phyloP scores from a whole-genome alignment of 2,329 filamentous ascomycete genomes.

The Didymella sp. region DNA sequence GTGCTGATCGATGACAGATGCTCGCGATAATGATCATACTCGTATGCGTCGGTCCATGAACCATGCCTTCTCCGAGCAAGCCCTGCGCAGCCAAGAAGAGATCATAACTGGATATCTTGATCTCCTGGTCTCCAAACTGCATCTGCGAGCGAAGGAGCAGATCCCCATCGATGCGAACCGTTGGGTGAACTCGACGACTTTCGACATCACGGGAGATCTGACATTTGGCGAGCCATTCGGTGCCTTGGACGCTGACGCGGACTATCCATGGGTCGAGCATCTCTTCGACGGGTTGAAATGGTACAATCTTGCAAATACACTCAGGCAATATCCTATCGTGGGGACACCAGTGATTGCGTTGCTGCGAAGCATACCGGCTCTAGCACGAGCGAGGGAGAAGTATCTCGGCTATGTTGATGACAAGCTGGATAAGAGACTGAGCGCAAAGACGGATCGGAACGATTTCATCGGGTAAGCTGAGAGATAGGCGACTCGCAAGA shows the following conservation, averaged over 20 bases:
- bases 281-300: constrained; percentile 33
- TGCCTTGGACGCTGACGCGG: constrained; percentile 37
- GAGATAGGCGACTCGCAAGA: not conserved
- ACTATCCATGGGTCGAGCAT: constrained; percentile 43
- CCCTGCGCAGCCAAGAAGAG: not conserved
- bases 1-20: not conserved
- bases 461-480: not conserved
- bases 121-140: not conserved
- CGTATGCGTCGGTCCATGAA: not conserved
- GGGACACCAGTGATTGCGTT: not conserved
- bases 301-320: constrained; percentile 23
- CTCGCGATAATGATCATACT: not conserved
- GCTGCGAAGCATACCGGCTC: not conserved
- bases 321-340: not conserved
- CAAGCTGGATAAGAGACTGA: not conserved
- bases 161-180: constrained; percentile 21
- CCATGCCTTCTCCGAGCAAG: not conserved
- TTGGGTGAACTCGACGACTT: constrained; percentile 26
- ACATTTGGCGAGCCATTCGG: constrained; percentile 44
- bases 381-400: not conserved
- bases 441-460: not conserved
- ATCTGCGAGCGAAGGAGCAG: not conserved
- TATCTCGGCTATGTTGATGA: not conserved
- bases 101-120: not conserved
- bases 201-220: constrained; percentile 42